Evolutionary conservation across 2,329 filamentous ascomycete genomes (phyloP), one percentile per base, ranked within the genome.

Genomic region (Leptographium flavum): DNA sequence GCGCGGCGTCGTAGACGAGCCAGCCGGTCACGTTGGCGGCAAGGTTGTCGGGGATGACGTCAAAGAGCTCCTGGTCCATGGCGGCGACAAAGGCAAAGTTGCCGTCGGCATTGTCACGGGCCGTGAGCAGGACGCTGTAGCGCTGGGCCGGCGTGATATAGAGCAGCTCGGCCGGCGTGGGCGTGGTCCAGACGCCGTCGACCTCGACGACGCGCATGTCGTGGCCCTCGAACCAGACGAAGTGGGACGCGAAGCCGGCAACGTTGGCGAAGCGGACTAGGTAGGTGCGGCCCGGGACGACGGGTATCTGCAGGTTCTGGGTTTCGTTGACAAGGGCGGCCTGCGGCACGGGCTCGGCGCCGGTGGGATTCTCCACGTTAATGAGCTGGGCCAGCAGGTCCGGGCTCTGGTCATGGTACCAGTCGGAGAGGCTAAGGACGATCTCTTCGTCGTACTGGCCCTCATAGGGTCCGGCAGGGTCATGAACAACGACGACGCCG

Each of bases 31-130:
- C 72, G 49, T 81, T 81, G 55, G 73, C 77, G 55, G 90, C 82
- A 28, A 88, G 68, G 8, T 69, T 71, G 0, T 69, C 63, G 0
- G 86, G 85, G 5, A 88, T 60, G 0, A 62, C 57, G 57, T 87
- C 77, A 60, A 92, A 92, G 28, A 86, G 62, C 48, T 69, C 65
- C 74, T 72, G 73, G 51, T 87, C 83, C 77, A 86, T 85, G 51
- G 76, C 81, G 11, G 67, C 71, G 40, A 81, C 68, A 45, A 87
- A 75, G 6, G 81, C 71, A 56, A 77, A 87, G 56, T 87, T 87
- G 31, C 65, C 61, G 2, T 61, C 60, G 0, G 73, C 73, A 6
- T 76, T 69, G 46, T 79, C 76, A 57, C 73, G 77, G 1, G 74
- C 84, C n/a, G 74, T 84, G 19, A 80, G 48, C 21, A 80, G 60